Evolutionary conservation across 2,329 filamentous ascomycete genomes (phyloP), one percentile per base, ranked within the genome.

Genomic region (Plenodomus biglobosus): DNA sequence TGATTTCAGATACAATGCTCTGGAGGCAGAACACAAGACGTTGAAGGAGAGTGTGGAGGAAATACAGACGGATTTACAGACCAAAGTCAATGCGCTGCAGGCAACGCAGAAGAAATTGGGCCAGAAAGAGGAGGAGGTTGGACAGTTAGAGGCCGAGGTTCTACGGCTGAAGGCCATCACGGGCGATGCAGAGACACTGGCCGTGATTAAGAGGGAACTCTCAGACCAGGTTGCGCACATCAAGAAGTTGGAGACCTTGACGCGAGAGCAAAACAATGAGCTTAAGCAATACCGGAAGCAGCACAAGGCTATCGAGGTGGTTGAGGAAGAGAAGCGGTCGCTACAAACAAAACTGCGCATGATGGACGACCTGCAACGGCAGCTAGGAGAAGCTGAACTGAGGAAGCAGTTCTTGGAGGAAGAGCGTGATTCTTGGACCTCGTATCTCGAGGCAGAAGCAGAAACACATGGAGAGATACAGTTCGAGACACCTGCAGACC

Each of bases 181-280:
- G 1, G 90, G 88, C 8, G 92, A 96, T 68, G 84, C 85, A 0
- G 92, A 96, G 58, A 94, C 90, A 0, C 80, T 97, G 64, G 83
- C 81, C 4, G 84, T 96, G 27, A 88, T 99, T 60, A 90, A 92
- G 68, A 83, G 85, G 57, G 92, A 99, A 73, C 80, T 99, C 3
- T 86, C 88, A 0, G 92, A 96, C 56, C 94, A 97, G 66, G 88
- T 99, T 1, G 80, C 84, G n/a, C 91, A 97, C 65, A 95, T 96
- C 56, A 85, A 90, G 50, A 85, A 83, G 22, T 78, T 99, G 2
- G 94, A 99, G 69, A 80, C 83, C 1, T 83, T 84, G 30, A 96
- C 90, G 54, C 81, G 89, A 19, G 90, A 95, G 41, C 89, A 96
- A 65, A 77, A 84, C 13, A 73, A 80, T 0, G 92, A 99, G 68